Conservation (phyloP, 129 eudicot species). For the Saposhnikovia divaricata region DNA sequence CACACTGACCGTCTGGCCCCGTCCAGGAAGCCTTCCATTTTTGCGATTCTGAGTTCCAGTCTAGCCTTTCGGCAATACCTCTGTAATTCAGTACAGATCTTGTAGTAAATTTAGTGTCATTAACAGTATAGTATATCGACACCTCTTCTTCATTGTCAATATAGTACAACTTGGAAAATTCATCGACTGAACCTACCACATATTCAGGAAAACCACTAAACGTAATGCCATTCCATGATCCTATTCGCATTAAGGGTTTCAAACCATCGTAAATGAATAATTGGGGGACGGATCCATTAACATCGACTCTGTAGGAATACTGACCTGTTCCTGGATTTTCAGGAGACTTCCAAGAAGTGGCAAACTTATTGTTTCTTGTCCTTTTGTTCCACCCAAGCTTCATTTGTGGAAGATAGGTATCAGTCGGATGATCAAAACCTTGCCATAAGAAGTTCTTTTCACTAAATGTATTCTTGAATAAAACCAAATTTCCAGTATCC, state of each 20-base stretch:
- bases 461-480: background rate
- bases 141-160: background rate
- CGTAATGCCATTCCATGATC: slow-evolving; percentile 26
- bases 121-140: background rate
- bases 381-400: slow-evolving; percentile 17
- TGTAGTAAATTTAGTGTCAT: background rate
- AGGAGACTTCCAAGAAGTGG: slow-evolving; percentile 12
- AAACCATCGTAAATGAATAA: slow-evolving; percentile 13
- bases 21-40: slow-evolving; percentile 1
- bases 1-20: slow-evolving; percentile 19
- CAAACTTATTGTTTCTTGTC: slow-evolving; percentile 6
- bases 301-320: slow-evolving; percentile 14
- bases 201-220: slow-evolving; percentile 17
- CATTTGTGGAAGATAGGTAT: slow-evolving; percentile 19
- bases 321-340: slow-evolving; percentile 25
- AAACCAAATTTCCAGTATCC: slow-evolving; percentile 19
- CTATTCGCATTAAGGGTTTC: slow-evolving; percentile 11
- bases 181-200: background rate
- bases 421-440: slow-evolving; percentile 24
- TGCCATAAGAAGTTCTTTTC: slow-evolving; percentile 11
- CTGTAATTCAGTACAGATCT: background rate
- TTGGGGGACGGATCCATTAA: slow-evolving; percentile 18
- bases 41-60: background rate
- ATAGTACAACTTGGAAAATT: background rate
- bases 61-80: background rate